Conservation (phyloP, 371 early-diverging fungal genomes). For the Haplosporangium sp. region DNA sequence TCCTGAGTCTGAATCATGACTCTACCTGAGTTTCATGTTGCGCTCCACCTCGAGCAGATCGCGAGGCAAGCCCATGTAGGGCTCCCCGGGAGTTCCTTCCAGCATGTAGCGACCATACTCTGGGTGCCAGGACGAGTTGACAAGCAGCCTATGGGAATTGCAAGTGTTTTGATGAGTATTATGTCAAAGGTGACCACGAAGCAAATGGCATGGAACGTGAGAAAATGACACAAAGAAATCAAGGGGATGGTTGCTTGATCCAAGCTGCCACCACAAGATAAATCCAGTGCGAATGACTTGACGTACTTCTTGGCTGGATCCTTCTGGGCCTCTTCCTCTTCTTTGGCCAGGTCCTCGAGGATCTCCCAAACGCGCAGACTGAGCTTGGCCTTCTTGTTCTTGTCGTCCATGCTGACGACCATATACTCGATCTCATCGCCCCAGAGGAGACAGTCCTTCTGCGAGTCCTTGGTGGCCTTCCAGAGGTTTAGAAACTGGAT, state of each 20-base stretch:
- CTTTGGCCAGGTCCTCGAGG: constrained; percentile 77
- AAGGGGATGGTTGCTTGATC: not conserved
- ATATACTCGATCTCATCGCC: constrained; percentile 99
- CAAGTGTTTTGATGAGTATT: not conserved
- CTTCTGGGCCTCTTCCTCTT: constrained; percentile 72
- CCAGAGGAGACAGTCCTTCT: constrained; percentile 88
- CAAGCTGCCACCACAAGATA: not conserved
- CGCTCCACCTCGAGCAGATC: constrained; percentile 88
- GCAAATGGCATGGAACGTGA: too few relatives aligned
- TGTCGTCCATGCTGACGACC: constrained; percentile 85
- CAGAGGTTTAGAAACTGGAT: constrained; percentile 93
- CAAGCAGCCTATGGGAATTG: constrained; percentile 22
- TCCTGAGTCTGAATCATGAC: constrained; percentile 23
- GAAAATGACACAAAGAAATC: too few relatives aligned
- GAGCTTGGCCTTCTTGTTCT: constrained; percentile 75
- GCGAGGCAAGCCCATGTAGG: constrained; percentile 88
- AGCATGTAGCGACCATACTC: constrained; percentile 98
- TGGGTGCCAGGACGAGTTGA: constrained; percentile 88
- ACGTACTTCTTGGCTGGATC: constrained; percentile 51
- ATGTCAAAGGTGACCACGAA: too few relatives aligned
- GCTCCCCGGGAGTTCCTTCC: constrained; percentile 94
- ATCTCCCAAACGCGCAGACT: constrained; percentile 89
- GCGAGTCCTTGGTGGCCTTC: constrained; percentile 78
- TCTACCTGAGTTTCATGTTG: constrained; percentile 86
- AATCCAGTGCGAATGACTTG: not conserved